A percentile compares a stretch with the other conserved stretches of the same genome.
Evolutionary conservation across 176 grass and related monocot genomes (phyloP).

Genomic region (Ananas comosus): DNA sequence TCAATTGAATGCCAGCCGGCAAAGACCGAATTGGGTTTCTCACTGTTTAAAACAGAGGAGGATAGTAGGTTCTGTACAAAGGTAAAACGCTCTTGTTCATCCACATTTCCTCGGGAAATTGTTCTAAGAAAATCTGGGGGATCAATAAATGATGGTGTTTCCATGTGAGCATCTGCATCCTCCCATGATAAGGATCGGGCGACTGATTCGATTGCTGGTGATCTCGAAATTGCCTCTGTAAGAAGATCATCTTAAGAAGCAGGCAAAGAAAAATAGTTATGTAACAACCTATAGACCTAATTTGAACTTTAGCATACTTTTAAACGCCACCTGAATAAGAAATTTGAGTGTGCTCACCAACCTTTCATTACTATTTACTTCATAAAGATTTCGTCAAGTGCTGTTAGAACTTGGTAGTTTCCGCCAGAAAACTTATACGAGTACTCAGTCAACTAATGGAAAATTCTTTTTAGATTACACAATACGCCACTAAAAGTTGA

Average conservation of each 20-base stretch:
- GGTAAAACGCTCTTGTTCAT: slow-evolving; percentile 38
- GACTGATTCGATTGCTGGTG: slow-evolving; percentile 36
- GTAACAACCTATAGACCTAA: too few relatives aligned
- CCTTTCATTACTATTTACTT: too few relatives aligned
- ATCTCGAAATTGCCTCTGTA: slow-evolving; percentile 32
- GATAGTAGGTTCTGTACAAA: slow-evolving; percentile 71
- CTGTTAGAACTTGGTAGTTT: too few relatives aligned
- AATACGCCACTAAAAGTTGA: too few relatives aligned
- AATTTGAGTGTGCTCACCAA: too few relatives aligned
- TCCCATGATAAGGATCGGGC: slow-evolving; percentile 55
- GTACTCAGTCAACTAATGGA: background rate
- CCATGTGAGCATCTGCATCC: slow-evolving; percentile 32
- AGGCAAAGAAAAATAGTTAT: background rate
- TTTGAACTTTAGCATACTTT: too few relatives aligned
- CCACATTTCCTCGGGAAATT: slow-evolving; percentile 16
- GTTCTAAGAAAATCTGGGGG: slow-evolving; percentile 3
- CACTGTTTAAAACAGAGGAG: slow-evolving; percentile 44
- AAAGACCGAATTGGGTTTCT: slow-evolving; percentile 36
- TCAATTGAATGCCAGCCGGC: slow-evolving; percentile 55
- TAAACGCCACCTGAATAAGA: too few relatives aligned
- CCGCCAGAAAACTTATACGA: background rate
- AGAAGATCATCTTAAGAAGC: slow-evolving; percentile 6
- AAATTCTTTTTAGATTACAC: background rate
- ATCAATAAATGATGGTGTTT: slow-evolving; percentile 14
- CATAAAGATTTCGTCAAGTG: too few relatives aligned